These are phyloP conservation scores for Yamadazyma atlantica DNA, from an alignment of 1,139 yeast genomes.

Conservation along the genomic window DNA sequence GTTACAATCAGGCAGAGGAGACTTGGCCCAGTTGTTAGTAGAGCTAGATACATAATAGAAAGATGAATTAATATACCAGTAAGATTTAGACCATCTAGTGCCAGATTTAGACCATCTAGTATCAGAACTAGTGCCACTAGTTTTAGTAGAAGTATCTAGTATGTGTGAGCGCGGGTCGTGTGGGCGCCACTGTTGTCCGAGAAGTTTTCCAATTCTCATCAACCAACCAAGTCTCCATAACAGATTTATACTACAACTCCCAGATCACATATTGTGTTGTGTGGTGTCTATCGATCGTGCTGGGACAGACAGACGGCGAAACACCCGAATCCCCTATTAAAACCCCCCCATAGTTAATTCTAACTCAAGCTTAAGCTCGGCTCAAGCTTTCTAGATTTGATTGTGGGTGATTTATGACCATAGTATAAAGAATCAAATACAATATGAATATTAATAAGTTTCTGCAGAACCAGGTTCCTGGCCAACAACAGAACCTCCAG, in stretches of 20 bases:
- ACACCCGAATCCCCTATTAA: background rate
- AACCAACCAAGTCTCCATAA: background rate
- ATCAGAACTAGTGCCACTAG: too few species aligned
- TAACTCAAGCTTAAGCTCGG: too few species aligned
- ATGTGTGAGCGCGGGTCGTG: conserved; percentile 1
- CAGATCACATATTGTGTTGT: background rate
- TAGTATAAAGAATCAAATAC: background rate
- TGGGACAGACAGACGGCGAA: too few species aligned
- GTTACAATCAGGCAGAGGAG: conserved; percentile 38
- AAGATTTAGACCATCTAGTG: too few species aligned
- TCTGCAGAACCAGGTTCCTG: conserved; percentile 25
- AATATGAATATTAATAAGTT: conserved; percentile 33
- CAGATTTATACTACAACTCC: background rate
- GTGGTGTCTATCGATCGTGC: too few species aligned
- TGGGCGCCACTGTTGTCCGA: conserved; percentile 2
- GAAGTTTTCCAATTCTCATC: conserved; percentile 3
- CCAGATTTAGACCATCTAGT: too few species aligned
- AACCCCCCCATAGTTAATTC: too few species aligned
- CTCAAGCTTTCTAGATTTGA: too few species aligned
- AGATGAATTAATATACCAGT: too few species aligned
- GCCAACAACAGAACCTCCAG: conserved; percentile 33
- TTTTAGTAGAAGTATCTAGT: too few species aligned
- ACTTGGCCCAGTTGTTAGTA: conserved; percentile 24
- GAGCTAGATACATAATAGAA: conserved; percentile 16
- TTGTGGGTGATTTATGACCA: background rate